phyloP scores from a whole-genome alignment of 2,329 filamentous ascomycete species.

The Zasmidium angulare region DNA sequence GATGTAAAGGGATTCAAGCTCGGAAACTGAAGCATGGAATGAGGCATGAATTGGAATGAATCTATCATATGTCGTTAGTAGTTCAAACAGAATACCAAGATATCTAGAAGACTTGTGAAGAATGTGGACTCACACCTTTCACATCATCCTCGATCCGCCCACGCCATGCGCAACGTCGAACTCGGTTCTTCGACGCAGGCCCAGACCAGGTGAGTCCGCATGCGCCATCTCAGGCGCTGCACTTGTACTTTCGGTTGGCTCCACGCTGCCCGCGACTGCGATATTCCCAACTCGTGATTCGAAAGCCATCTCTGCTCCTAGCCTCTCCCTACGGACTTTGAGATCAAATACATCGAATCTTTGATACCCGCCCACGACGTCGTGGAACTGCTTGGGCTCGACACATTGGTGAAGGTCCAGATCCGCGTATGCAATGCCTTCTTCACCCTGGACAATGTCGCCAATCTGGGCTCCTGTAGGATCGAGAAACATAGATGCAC shows the following conservation, averaged over 20 bases:
- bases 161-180: neutral
- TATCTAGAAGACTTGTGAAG: neutral
- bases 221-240: neutral
- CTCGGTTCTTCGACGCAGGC: neutral
- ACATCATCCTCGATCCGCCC: neutral
- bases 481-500: constrained; percentile 53
- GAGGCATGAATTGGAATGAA: too few relatives aligned
- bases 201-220: neutral
- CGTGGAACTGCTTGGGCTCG: constrained; percentile 59
- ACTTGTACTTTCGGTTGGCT: neutral
- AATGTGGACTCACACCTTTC: neutral
- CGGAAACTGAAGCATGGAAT: too few relatives aligned
- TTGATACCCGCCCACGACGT: constrained; percentile 58
- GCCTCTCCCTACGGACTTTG: constrained; percentile 37
- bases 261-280: neutral
- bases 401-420: constrained; percentile 51
- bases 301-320: constrained; percentile 1
- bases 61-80: neutral
- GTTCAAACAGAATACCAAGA: neutral
- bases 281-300: neutral
- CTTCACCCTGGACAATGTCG: constrained; percentile 45
- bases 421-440: constrained; percentile 55
- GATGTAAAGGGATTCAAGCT: too few relatives aligned
- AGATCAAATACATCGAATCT: constrained; percentile 55
- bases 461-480: constrained; percentile 46